Evolutionary conservation across 306 rosid genomes (phyloP).

Genomic region (Quillaja saponaria): DNA sequence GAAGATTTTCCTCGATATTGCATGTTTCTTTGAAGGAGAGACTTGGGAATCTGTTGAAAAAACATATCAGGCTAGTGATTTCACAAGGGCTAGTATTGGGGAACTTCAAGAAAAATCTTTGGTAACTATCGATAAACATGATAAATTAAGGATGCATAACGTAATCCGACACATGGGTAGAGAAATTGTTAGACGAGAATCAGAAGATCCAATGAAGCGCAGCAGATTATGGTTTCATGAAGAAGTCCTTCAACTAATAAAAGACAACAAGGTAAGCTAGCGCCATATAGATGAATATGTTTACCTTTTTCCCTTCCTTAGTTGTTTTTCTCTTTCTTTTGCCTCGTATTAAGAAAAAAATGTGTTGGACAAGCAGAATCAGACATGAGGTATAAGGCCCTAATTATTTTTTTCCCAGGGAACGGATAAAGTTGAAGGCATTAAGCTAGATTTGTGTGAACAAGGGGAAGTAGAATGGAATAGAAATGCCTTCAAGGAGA

Average conservation of each 20-base stretch:
- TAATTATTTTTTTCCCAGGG: too few species aligned
- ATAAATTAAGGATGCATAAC: slow-evolving; percentile 19
- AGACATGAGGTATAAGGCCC: too few species aligned
- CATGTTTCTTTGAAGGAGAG: slow-evolving; percentile 28
- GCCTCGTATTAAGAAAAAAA: too few species aligned
- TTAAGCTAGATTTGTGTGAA: not conserved
- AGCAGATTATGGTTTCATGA: slow-evolving; percentile 24
- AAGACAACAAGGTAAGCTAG: slow-evolving; percentile 10
- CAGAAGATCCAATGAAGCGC: slow-evolving; percentile 5
- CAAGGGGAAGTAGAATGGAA: not conserved
- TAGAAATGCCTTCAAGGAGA: not conserved
- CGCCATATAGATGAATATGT: not conserved
- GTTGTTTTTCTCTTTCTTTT: not conserved
- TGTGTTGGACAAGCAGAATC: too few species aligned
- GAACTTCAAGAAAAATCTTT: slow-evolving; percentile 4
- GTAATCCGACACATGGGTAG: slow-evolving; percentile 17
- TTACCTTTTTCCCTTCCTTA: not conserved
- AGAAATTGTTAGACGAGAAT: slow-evolving; percentile 28
- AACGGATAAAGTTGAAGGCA: not conserved
- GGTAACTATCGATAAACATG: not conserved
- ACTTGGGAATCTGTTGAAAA: not conserved
- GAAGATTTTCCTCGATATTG: slow-evolving; percentile 21
- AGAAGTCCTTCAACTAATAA: slow-evolving; percentile 10
- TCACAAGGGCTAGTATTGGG: not conserved
- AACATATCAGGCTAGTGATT: not conserved